Evolutionary conservation across 164 flowering plant species (phyloP), one percentile per base, ranked within the genome.

Genomic region (Magnolia kwangsiensis): DNA sequence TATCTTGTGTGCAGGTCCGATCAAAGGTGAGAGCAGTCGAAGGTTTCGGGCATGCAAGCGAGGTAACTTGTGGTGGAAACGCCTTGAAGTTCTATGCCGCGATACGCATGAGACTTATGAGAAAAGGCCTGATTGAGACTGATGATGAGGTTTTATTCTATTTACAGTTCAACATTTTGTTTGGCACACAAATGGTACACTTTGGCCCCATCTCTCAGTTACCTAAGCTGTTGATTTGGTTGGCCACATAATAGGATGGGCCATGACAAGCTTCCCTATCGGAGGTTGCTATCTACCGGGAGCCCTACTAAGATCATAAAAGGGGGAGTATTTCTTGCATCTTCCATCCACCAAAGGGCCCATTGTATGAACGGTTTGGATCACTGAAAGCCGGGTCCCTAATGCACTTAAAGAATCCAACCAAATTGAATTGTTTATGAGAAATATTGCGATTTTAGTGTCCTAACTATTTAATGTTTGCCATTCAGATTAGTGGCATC

Each of bases 1-100:
- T 11, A 8, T 71, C 23, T 72, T 59, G 4, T 63, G 21, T 76
- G 2, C 83, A 93, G 97, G 83, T 88, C 66, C 86, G 98, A 76
- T 83, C 75, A 75, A 78, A 81, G 72, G 29, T 75, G 68, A 86
- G 74, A 78, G 55, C 86, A 37, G 78, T 71, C 50, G 75, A 80
- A 49, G 84, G 82, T 66, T 78, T 82, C 75, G 84, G 87, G 51
- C 80, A 37, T 67, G 66, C 74, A 49, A 88, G 78, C 11, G 94
- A 90, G 78, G 88, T 83, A 23, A 94, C 93, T 16, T 89, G 90
- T 84, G 97, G 98, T 66, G 98, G 98, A 77, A 91, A 88, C 85
- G 90, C 97, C 37, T 87, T 92, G 84, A 83, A 81, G 68, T 94
- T 94, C 69, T 89, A 94, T 82, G 88, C 98, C 63, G 94, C 98